Evolutionary conservation across 2,329 filamentous ascomycete species (phyloP).

Genomic region (Exophiala sp.): DNA sequence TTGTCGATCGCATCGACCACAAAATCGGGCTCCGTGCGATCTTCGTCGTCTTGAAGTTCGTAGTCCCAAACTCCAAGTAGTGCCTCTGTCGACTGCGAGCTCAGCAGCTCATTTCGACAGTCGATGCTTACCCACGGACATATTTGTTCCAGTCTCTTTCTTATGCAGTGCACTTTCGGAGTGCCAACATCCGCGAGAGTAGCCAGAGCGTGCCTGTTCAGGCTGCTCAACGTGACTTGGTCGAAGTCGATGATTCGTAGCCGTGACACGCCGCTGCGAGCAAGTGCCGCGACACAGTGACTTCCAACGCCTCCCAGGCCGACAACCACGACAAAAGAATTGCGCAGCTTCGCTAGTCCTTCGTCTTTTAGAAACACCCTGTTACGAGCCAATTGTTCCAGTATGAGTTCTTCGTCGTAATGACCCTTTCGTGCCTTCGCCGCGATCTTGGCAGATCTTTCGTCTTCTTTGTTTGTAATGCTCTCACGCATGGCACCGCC

Average conservation of each 20-base stretch:
- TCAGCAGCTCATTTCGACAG: conserved; percentile 78
- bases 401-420: conserved; percentile 74
- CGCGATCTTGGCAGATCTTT: conserved; percentile 56
- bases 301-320: conserved; percentile 94
- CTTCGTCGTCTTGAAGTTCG: conserved; percentile 48
- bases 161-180: conserved; percentile 83
- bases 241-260: conserved; percentile 94
- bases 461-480: conserved; percentile 48
- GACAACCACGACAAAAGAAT: conserved; percentile 81
- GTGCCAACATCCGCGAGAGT: conserved; percentile 91
- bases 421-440: conserved; percentile 59
- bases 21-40: conserved; percentile 64
- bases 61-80: conserved; percentile 65
- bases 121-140: conserved; percentile 92
- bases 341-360: conserved; percentile 74
- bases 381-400: conserved; percentile 92
- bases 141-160: conserved; percentile 76
- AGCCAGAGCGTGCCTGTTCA: conserved; percentile 94
- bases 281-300: conserved; percentile 80
- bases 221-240: conserved; percentile 88
- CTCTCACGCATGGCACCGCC: conserved; percentile 35
- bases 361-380: conserved; percentile 82
- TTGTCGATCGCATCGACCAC: conserved; percentile 99
- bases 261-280: conserved; percentile 82
- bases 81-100: conserved; percentile 59